phyloP scores from a whole-genome alignment of 2,329 filamentous ascomycete genomes.

The Neofusicoccum sp. region DNA sequence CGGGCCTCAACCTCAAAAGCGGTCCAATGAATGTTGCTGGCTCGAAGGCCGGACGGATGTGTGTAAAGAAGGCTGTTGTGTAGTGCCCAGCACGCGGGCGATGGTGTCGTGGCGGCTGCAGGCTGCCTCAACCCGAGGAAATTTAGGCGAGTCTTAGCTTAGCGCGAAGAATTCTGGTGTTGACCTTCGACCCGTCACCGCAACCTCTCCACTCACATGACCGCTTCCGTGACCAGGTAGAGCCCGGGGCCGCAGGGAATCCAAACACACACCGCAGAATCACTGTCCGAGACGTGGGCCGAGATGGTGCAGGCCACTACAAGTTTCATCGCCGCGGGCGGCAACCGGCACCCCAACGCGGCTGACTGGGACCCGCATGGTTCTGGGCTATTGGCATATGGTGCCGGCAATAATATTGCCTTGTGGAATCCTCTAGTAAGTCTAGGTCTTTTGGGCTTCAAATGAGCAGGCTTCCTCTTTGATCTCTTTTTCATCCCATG shows the following conservation, averaged over 20 bases:
- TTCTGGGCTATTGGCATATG: constrained; percentile 77
- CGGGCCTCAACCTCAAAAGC: background rate
- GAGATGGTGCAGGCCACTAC: constrained; percentile 9
- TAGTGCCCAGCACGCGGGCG: background rate
- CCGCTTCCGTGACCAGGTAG: background rate
- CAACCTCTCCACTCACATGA: constrained; percentile 7
- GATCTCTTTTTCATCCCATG: background rate
- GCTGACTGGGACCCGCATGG: constrained; percentile 78
- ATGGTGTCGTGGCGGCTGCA: constrained; percentile 8
- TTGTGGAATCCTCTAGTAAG: constrained; percentile 81
- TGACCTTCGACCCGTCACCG: background rate
- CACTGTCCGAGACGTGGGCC: background rate
- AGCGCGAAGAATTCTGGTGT: constrained; percentile 19
- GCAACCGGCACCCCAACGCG: constrained; percentile 85
- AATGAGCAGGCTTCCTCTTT: background rate
- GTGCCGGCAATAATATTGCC: constrained; percentile 84
- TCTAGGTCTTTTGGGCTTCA: constrained; percentile 20
- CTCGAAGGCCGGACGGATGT: background rate
- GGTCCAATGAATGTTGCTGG: background rate
- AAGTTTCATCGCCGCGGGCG: constrained; percentile 73
- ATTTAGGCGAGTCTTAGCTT: constrained; percentile 21
- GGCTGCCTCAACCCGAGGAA: constrained; percentile 11
- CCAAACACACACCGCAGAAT: no score
- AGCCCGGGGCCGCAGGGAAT: background rate
- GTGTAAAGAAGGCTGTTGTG: no score